Percentiles rank a stretch among this genome's conserved stretches.
Evolutionary conservation across 768 basidiomycete species (phyloP).

Genomic region (Leccinellum rugosiceps): DNA sequence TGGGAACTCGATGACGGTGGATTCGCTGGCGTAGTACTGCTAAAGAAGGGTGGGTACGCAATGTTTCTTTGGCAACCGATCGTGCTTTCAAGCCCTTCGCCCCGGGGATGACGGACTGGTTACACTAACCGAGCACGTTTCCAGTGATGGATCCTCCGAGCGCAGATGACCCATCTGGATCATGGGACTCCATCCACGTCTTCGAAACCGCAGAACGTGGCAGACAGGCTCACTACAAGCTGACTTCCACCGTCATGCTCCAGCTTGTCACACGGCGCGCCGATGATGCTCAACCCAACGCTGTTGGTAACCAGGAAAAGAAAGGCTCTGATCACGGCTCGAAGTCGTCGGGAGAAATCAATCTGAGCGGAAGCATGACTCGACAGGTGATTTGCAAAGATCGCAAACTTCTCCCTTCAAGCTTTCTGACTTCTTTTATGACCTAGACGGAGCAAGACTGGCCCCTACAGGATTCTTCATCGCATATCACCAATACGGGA

Average conservation of each 20-base stretch:
- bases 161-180: constrained; percentile 66
- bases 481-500: constrained; percentile 93
- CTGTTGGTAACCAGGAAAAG: constrained; percentile 28
- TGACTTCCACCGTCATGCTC: constrained; percentile 97
- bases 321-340: constrained; percentile 42
- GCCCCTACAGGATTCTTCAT: constrained; percentile 71
- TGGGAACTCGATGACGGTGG: constrained; percentile 98
- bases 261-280: constrained; percentile 65
- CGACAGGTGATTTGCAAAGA: constrained; percentile 65
- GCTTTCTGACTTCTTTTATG: constrained; percentile 4
- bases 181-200: constrained; percentile 99
- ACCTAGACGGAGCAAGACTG: constrained; percentile 83
- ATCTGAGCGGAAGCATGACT: constrained; percentile 94
- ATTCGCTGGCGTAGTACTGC: constrained; percentile 93
- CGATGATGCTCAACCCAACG: constrained; percentile 21
- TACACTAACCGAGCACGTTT: constrained; percentile 2
- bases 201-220: constrained; percentile 94
- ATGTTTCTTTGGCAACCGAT: background rate
- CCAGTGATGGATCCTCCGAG: constrained; percentile 61
- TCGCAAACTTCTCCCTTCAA: constrained; percentile 5
- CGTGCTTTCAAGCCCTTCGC: constrained; percentile 2
- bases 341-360: constrained; percentile 73
- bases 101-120: background rate
- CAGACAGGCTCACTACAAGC: constrained; percentile 91
- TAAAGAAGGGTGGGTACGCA: constrained; percentile 79